Evolutionary conservation across 2,329 filamentous ascomycete genomes (phyloP), one percentile per base, ranked within the genome.

Genomic region (Apiospora rasikravindrae): DNA sequence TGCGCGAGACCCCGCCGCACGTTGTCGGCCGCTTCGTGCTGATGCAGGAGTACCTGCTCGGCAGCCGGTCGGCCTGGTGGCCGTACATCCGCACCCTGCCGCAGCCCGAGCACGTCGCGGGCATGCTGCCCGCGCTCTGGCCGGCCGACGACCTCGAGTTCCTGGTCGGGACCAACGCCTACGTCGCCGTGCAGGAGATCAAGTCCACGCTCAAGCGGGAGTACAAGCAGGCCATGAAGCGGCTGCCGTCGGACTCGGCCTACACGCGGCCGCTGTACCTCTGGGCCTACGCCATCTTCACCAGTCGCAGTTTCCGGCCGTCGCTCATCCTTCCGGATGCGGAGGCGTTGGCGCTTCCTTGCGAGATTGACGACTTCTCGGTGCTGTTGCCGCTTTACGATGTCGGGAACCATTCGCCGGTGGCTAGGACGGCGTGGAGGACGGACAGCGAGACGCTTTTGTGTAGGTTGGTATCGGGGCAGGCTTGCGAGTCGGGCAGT

Each of bases 341-440:
- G 11, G 77, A 81, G 1, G 74, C 78, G 44, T 77, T 79, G 24
- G 77, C 81, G 2, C 70, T 76, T 4, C 82, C 82, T 44, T 84
- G 86, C 69, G 79, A 82, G 6, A 78, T 86, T 4, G 89, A 92
- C 69, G 88, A 90, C 76, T 91, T 93, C 72, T 92, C 91, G 1
- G 86, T 94, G 10, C 84, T 95, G 6, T 84, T 94, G 45, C 93
- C 93, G 1, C 83, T 94, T 4, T 88, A 94, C 71, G 93, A 95
- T 78, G 85, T 94, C 40, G 89, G 89, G 14, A 95, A 95, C 77
- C 93, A 95, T 78, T 88, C 88, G 69, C 90, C 91, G 67, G 82
- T 87, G 26, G 87, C 90, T 0, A 82, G 86, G 57, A 75, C 75
- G n/a, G 33, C 74, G 4, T 94, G 92, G 92, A 84, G 87, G 33